phyloP scores from a whole-genome alignment of 139 green algal genomes.

The Diplosphaera chodatii region DNA sequence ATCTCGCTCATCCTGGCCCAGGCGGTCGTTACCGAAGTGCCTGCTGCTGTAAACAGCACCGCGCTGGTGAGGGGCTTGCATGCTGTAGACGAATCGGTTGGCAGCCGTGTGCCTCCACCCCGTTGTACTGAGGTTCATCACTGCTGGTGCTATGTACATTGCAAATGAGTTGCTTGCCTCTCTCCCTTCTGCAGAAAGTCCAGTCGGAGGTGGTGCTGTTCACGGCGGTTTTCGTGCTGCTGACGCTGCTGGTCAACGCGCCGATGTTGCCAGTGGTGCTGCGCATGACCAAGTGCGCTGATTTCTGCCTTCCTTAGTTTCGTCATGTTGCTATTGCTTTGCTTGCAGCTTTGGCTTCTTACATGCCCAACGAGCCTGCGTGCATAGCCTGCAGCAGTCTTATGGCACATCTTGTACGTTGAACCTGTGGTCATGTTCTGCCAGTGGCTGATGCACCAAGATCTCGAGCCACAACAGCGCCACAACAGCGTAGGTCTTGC shows the following conservation, averaged over 20 bases:
- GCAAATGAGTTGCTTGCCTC: neutral
- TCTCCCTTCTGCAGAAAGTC: neutral
- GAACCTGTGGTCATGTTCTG: no score
- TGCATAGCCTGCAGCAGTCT: no score
- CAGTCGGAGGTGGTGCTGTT: slow-evolving; percentile 63
- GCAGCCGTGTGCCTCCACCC: no score
- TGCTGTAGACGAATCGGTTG: no score
- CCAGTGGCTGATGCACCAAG: no score
- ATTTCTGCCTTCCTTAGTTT: neutral
- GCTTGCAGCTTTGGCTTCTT: neutral
- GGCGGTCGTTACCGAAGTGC: slow-evolving; percentile 37
- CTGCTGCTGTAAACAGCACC: neutral
- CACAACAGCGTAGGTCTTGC: slow-evolving; percentile 16
- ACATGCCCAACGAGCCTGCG: no score
- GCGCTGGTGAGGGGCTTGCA: neutral
- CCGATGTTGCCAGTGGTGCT: slow-evolving; percentile 56
- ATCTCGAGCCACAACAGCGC: no score
- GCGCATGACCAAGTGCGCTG: slow-evolving; percentile 10
- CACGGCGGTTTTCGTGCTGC: slow-evolving; percentile 69
- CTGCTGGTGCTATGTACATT: no score
- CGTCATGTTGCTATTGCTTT: neutral
- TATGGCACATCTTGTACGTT: no score
- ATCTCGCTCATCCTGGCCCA: slow-evolving; percentile 76
- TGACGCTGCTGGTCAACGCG: slow-evolving; percentile 81
- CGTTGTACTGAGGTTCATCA: no score